phyloP scores from a whole-genome alignment of 1,139 yeast genomes.

The Geotrichum macrosporum region DNA sequence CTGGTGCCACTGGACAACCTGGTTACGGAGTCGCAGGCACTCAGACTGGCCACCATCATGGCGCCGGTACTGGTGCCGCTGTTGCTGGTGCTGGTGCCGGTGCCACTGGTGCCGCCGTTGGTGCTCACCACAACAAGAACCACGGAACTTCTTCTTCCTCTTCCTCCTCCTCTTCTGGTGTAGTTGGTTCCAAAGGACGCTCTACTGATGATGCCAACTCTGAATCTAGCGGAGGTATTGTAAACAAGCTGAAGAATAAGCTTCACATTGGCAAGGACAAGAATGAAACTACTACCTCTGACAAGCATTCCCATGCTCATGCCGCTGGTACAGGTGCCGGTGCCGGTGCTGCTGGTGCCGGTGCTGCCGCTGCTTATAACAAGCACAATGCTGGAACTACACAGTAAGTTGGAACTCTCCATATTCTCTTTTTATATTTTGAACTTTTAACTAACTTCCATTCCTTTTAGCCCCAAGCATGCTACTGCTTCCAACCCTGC shows the following conservation, averaged over 20 bases:
- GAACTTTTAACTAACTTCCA: no score
- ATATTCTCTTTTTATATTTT: no score
- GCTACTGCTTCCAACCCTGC: background rate
- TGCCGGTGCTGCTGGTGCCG: constrained; percentile 19
- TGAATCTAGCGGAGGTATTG: constrained; percentile 14
- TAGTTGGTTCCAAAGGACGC: no score
- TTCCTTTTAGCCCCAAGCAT: constrained; percentile 1
- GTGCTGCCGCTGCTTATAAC: constrained; percentile 15
- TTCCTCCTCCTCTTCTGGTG: no score
- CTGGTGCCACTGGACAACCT: constrained; percentile 12
- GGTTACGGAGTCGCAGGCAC: no score
- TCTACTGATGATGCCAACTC: constrained; percentile 12
- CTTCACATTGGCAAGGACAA: constrained; percentile 19
- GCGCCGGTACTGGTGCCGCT: constrained; percentile 7
- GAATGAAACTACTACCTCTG: background rate
- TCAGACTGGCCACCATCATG: no score
- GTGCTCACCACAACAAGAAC: constrained; percentile 2
- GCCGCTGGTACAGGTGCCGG: constrained; percentile 16
- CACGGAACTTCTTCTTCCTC: no score
- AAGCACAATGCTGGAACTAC: constrained; percentile 7
- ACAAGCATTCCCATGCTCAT: constrained; percentile 5
- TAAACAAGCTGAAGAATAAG: constrained; percentile 20
- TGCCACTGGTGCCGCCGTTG: constrained; percentile 1
- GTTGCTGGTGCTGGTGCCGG: constrained; percentile 4
- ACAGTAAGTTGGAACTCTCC: no score